Evolutionary conservation across 2,329 filamentous ascomycete genomes (phyloP).

Genomic region (Cladosporium sp.): DNA sequence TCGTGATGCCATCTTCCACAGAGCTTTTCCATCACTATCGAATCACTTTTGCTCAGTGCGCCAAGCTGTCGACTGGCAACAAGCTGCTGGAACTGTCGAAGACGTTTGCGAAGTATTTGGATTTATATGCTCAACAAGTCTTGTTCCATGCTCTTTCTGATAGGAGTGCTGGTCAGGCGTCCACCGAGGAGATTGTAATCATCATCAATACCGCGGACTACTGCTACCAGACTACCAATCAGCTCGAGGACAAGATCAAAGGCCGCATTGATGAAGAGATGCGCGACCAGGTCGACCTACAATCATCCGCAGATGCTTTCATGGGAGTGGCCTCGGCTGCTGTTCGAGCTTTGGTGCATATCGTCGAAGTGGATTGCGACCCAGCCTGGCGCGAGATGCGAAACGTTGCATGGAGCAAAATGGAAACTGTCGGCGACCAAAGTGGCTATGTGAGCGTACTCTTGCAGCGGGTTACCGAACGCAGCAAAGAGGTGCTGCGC

Average conservation of each 20-base stretch:
- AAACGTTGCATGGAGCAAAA: slow-evolving; percentile 90
- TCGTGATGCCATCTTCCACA: slow-evolving; percentile 89
- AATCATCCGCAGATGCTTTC: slow-evolving; percentile 91
- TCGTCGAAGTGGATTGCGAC: slow-evolving; percentile 80
- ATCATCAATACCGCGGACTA: slow-evolving; percentile 97
- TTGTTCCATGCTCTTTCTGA: slow-evolving; percentile 71
- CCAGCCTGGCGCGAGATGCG: slow-evolving; percentile 95
- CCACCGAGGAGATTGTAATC: slow-evolving; percentile 75
- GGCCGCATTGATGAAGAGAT: slow-evolving; percentile 81
- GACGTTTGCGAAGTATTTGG: slow-evolving; percentile 87
- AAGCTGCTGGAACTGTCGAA: slow-evolving; percentile 80
- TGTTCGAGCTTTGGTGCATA: slow-evolving; percentile 78
- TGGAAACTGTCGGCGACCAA: slow-evolving; percentile 91
- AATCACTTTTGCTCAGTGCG: slow-evolving; percentile 86
- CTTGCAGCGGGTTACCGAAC: slow-evolving; percentile 69
- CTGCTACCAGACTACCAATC: slow-evolving; percentile 89
- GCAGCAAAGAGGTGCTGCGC: slow-evolving; percentile 71
- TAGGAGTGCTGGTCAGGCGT: slow-evolving; percentile 55
- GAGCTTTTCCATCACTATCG: slow-evolving; percentile 98
- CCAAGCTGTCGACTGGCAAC: slow-evolving; percentile 90
- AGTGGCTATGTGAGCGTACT: slow-evolving; percentile 88
- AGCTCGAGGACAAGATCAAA: slow-evolving; percentile 93
- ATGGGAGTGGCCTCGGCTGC: slow-evolving; percentile 90
- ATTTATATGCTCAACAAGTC: slow-evolving; percentile 93
- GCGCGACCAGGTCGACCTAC: slow-evolving; percentile 75